Evolutionary conservation across 2,329 filamentous ascomycete species (phyloP), one percentile per base, ranked within the genome.

Genomic region (Arthrobotrys conoides): DNA sequence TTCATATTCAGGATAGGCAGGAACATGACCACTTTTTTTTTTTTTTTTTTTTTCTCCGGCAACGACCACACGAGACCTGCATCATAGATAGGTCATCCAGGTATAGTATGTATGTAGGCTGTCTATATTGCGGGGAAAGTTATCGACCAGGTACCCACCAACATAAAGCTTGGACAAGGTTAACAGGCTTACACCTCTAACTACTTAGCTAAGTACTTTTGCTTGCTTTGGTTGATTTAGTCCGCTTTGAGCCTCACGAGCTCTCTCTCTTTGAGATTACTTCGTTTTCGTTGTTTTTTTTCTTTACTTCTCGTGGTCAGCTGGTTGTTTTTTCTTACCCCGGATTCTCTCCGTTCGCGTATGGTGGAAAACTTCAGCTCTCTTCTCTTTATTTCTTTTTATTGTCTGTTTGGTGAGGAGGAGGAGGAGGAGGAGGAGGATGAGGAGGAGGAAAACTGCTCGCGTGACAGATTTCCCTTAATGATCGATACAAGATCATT

Each of bases 291-390:
- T n/a, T n/a, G n/a, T n/a, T n/a, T n/a, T n/a, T n/a, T n/a, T n/a
- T n/a, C n/a, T n/a, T n/a, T n/a, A n/a, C 10, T 44, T 44, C n/a
- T 61, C 57, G 57, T 53, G 53, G 70, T 73, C 70, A 73, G 70
- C 49, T 73, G 70, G 70, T 33, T 46, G n/a, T 27, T 3, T 30
- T 30, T 30, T 6, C 6, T 30, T 33, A 38, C 20, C 48, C n/a
- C 64, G 46, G 33, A 51, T 51, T 51, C 27, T 51, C 30, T 71
- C 68, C 68, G 57, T 55, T 55, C 46, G 55, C 61, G 51, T 51
- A 61, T 59, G 70, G 70, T 30, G 27, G 27, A 30, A 30, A 36
- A 10, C 33, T 36, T 36, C 33, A 36, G 33, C 33, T 36, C 5
- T 36, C 1, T 48, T 48, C 5, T 36, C 46, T 33, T n/a, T 12